A percentile compares a stretch with the other conserved stretches of the same genome.
Evolutionary conservation across 2,329 filamentous ascomycete genomes (phyloP).

Genomic region (Cytospora chrysosperma): DNA sequence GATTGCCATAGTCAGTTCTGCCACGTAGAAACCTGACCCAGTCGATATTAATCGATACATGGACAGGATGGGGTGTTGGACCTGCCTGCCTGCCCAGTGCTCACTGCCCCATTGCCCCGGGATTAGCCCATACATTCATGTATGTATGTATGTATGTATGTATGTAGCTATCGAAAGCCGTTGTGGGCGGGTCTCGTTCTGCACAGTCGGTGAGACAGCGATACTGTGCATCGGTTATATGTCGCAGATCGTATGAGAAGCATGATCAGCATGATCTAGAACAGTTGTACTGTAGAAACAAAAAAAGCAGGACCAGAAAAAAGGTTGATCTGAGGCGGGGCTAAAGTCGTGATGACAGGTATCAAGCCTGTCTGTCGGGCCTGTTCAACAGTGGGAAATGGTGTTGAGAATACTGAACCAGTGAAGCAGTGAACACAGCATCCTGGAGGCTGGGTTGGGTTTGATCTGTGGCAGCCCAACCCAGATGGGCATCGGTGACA

Average conservation of each 20-base stretch:
- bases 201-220: not conserved
- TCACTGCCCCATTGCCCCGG: not conserved
- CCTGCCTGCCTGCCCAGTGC: not conserved
- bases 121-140: too few relatives aligned
- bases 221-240: not conserved
- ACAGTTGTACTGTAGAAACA: not conserved
- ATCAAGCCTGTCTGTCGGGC: not conserved
- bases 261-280: not conserved
- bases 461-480: not conserved
- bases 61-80: too few relatives aligned
- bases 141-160: too few relatives aligned
- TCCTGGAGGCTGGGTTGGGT: not conserved
- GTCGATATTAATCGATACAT: not conserved
- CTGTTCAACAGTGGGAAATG: not conserved
- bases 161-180: not conserved
- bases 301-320: not conserved
- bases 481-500: not conserved
- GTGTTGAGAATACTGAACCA: not conserved
- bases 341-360: not conserved
- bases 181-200: not conserved
- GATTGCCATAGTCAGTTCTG: not conserved
- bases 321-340: not conserved
- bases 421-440: not conserved
- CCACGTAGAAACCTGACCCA: not conserved
- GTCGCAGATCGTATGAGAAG: not conserved